A percentile compares a stretch with the other conserved stretches of the same genome.
Evolutionary conservation across 805 yeast species (phyloP).

Genomic region (Huiozyma naganishii): DNA sequence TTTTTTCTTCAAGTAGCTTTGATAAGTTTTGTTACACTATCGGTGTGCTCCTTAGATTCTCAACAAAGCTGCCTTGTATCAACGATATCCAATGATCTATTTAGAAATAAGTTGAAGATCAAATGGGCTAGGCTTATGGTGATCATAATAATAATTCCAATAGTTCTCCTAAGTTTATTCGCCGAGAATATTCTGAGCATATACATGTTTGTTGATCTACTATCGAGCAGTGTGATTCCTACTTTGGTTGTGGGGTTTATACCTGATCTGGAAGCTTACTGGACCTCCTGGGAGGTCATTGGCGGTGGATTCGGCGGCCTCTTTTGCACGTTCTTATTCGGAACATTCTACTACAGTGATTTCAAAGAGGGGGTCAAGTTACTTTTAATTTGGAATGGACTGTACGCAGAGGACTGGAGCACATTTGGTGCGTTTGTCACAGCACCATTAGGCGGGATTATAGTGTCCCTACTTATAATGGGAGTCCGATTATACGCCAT

Average conservation of each 20-base stretch:
- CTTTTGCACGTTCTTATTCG: conserved; percentile 70
- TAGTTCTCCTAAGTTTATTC: conserved; percentile 72
- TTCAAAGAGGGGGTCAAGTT: conserved; percentile 72
- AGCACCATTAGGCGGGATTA: conserved; percentile 73
- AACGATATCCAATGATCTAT: conserved; percentile 78
- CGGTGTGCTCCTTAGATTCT: conserved; percentile 85
- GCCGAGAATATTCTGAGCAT: conserved; percentile 79
- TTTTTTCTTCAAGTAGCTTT: conserved; percentile 83
- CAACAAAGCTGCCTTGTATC: conserved; percentile 83
- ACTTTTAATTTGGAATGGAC: conserved; percentile 66
- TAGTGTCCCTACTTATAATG: conserved; percentile 44
- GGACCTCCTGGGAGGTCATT: conserved; percentile 72
- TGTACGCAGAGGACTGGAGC: conserved; percentile 81
- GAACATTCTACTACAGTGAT: conserved; percentile 62
- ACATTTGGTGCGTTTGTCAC: conserved; percentile 90
- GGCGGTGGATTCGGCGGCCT: conserved; percentile 79
- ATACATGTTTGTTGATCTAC: conserved; percentile 81
- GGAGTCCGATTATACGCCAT: conserved; percentile 34
- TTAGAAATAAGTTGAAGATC: conserved; percentile 66
- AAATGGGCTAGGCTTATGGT: conserved; percentile 62
- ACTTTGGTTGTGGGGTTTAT: conserved; percentile 70
- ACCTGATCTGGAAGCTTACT: conserved; percentile 45
- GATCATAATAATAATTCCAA: conserved; percentile 72
- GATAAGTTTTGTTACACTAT: conserved; percentile 59
- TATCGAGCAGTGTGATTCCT: conserved; percentile 81